phyloP scores from a whole-genome alignment of 2,329 filamentous ascomycete genomes.

The Periglandula ipomoeae region DNA sequence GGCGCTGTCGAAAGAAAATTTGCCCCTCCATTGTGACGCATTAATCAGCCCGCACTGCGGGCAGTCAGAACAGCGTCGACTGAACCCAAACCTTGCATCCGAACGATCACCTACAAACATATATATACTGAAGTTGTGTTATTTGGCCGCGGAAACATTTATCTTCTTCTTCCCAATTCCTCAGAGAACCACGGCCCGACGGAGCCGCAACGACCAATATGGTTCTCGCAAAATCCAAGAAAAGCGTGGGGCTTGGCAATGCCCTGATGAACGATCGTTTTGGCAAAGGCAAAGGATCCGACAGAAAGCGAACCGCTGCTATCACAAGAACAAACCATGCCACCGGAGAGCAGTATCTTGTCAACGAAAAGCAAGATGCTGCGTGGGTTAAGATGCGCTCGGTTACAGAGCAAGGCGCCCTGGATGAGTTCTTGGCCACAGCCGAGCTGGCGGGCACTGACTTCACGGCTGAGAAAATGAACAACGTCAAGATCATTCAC shows the following conservation, averaged over 20 bases:
- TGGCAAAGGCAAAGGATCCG: slow-evolving; percentile 78
- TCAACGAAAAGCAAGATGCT: slow-evolving; percentile 82
- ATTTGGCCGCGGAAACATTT: not conserved
- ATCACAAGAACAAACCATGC: slow-evolving; percentile 64
- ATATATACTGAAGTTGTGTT: not conserved
- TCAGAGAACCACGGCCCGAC: not conserved
- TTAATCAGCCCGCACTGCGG: slow-evolving; percentile 18
- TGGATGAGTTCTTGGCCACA: slow-evolving; percentile 93
- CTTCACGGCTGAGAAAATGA: slow-evolving; percentile 98
- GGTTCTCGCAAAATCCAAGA: slow-evolving; percentile 81
- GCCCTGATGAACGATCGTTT: slow-evolving; percentile 98
- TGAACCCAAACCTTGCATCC: slow-evolving; percentile 1
- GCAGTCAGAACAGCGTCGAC: not conserved
- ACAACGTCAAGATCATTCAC: slow-evolving; percentile 98
- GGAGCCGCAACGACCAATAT: slow-evolving; percentile 29
- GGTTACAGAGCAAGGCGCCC: slow-evolving; percentile 89
- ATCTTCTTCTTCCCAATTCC: not conserved
- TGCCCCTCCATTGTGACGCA: slow-evolving; percentile 38
- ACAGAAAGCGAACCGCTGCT: slow-evolving; percentile 60
- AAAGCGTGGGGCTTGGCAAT: slow-evolving; percentile 89
- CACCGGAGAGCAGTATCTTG: slow-evolving; percentile 84
- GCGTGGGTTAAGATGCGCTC: slow-evolving; percentile 99
- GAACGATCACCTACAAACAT: not conserved
- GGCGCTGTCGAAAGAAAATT: slow-evolving; percentile 27
- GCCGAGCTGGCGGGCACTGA: slow-evolving; percentile 97